Conservation (phyloP, 345 rosid genomes). For the Noccaea bulbosa region DNA sequence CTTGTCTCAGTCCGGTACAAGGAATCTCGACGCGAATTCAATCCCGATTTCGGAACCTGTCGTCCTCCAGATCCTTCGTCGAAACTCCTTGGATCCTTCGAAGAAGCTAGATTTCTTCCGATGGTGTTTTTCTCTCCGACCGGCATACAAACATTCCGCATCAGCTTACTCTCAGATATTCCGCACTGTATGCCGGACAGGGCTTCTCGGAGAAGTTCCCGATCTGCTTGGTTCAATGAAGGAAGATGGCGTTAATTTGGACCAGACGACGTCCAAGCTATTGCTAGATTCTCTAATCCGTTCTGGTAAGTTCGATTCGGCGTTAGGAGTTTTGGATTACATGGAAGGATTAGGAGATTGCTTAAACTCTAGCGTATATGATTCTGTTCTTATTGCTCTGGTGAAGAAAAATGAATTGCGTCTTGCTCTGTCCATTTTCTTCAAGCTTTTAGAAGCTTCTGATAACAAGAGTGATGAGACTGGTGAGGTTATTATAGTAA, state of each 20-base stretch:
- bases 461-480: slow-evolving; percentile 29
- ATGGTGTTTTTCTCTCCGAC: slow-evolving; percentile 53
- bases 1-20: slow-evolving; percentile 62
- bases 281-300: slow-evolving; percentile 62
- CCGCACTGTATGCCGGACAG: slow-evolving; percentile 59
- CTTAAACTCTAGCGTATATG: slow-evolving; percentile 57
- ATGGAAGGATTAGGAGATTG: slow-evolving; percentile 68
- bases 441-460: slow-evolving; percentile 62
- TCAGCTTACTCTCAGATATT: slow-evolving; percentile 71
- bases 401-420: slow-evolving; percentile 60
- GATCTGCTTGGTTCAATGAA: slow-evolving; percentile 63
- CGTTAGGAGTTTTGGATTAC: slow-evolving; percentile 70
- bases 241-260: slow-evolving; percentile 60
- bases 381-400: slow-evolving; percentile 68
- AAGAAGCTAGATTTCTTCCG: slow-evolving; percentile 69
- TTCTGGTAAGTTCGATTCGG: slow-evolving; percentile 64
- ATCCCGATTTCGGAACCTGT: slow-evolving; percentile 66
- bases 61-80: slow-evolving; percentile 68
- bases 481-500: slow-evolving; percentile 17
- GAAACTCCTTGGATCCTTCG: slow-evolving; percentile 56
- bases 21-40: slow-evolving; percentile 60
- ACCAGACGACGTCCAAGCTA: slow-evolving; percentile 59
- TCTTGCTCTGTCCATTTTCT: slow-evolving; percentile 68
- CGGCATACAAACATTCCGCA: slow-evolving; percentile 62
- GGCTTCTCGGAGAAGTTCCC: slow-evolving; percentile 66